These are phyloP conservation scores for Didymella glomerata DNA, from an alignment of 2,329 filamentous ascomycete genomes.

Conservation along the genomic window DNA sequence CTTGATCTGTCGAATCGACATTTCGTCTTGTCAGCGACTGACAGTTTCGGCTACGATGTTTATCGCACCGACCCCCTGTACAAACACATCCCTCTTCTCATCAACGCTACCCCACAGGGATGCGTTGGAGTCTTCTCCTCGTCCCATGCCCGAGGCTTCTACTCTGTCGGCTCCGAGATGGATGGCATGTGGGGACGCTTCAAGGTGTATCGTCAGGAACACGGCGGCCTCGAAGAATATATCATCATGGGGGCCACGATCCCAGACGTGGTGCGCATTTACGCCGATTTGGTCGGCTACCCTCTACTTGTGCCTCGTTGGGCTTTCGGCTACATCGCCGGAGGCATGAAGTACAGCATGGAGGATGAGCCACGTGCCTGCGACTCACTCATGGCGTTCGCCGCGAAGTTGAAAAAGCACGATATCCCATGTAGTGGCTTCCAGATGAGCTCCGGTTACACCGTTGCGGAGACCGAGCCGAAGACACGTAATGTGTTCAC, in stretches of 20 bases:
- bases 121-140: constrained; percentile 75
- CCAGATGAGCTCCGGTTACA: constrained; percentile 78
- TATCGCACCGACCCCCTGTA: constrained; percentile 76
- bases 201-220: constrained; percentile 77
- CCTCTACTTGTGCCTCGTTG: constrained; percentile 74
- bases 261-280: constrained; percentile 70
- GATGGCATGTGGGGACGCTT: constrained; percentile 79
- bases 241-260: constrained; percentile 72
- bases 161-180: constrained; percentile 74
- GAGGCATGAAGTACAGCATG: constrained; percentile 70
- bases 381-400: constrained; percentile 68
- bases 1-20: constrained; percentile 74
- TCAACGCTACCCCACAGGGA: constrained; percentile 71
- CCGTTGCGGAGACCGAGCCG: constrained; percentile 70
- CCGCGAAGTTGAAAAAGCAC: constrained; percentile 67
- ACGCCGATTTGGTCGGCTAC: constrained; percentile 73
- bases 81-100: constrained; percentile 77
- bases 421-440: constrained; percentile 76
- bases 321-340: constrained; percentile 76
- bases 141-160: constrained; percentile 69
- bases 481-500: constrained; percentile 76
- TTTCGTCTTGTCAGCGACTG: constrained; percentile 73
- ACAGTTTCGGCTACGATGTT: constrained; percentile 77
- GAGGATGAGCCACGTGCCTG: constrained; percentile 63
- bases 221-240: constrained; percentile 76